Evolutionary conservation across 306 rosid genomes (phyloP).

Genomic region (Oxytropis ochrocephala): DNA sequence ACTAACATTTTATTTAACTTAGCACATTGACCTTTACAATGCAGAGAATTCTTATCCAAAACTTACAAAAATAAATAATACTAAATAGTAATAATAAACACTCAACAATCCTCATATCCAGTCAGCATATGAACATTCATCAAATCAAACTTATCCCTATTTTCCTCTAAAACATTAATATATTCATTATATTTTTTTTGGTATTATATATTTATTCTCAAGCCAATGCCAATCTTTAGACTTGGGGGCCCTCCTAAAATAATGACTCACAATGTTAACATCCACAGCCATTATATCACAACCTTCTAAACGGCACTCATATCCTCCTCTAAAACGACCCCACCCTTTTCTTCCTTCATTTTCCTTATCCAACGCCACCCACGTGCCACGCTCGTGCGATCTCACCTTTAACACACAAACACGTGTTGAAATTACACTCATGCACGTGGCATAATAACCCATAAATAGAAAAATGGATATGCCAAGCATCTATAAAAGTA

Average conservation of each 20-base stretch:
- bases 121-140: neutral
- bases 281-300: neutral
- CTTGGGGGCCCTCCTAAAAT: neutral
- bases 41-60: neutral
- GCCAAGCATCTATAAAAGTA: constrained; percentile 26
- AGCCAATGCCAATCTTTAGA: neutral
- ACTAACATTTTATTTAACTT: neutral
- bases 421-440: constrained; percentile 17
- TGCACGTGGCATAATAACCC: constrained; percentile 18
- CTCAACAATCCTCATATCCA: neutral
- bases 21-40: neutral
- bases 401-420: neutral
- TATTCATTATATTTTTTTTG: neutral
- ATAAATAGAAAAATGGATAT: constrained; percentile 18
- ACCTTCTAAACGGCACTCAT: constrained; percentile 26
- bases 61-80: neutral
- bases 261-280: neutral
- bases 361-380: constrained; percentile 21
- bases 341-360: neutral
- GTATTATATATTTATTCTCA: neutral
- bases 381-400: constrained; percentile 42
- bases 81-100: neutral
- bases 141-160: neutral
- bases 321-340: constrained; percentile 29
- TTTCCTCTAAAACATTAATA: neutral